Base-by-base conservation (phyloP, 345 rosid genomes). In the Gossypium turneri region DNA sequence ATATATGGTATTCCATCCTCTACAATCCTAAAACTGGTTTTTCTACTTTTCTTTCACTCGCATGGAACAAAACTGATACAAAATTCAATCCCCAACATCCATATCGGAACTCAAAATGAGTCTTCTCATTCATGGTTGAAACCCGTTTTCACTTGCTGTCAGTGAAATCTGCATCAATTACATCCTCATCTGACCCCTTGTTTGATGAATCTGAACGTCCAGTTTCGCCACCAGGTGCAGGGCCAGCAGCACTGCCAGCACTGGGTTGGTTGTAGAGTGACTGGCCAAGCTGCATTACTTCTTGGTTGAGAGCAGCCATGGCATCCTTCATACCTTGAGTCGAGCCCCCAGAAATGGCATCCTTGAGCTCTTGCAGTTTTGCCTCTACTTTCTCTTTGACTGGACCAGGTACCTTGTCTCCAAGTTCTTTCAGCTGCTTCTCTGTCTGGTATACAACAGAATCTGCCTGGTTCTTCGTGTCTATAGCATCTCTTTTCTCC, bases 381-480 rank as follows among this genome's bases (percentile, higher is more conserved):
- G 84, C 85, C 85, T 94, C 97, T 0, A 92, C 97, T 82, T 90
- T 92, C 80, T 90, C 98, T 73, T 92, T 94, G 24, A 94, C 94
- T 3, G 88, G 83, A 9, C 82, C 93, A 19, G 98, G 98, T 15
- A 92, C 89, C 82, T 90, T 94, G 73, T 92, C 97, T 48, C 98
- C 97, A 1, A 91, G 86, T 78, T 94, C 98, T 82, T 90, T 92
- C 51, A 92, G 84, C 80, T 94, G 98, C 84, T 94, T 94, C 88
- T 94, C 97, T 12, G 97, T 94, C 76, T 92, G 98, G 84, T 94
- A 94, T 24, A 92, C 91, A 0, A 90, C 88, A 0, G 97, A 94
- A 75, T 92, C 98, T 0, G 98, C 98, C 65, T 94, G 98, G 84
- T 94, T 92, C 89, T 94, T 94, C 24, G 98, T 94, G 90, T 94